These are phyloP conservation scores for Vanderwaltozyma verrucispora DNA, from an alignment of 805 yeast species.

Conservation along the genomic window DNA sequence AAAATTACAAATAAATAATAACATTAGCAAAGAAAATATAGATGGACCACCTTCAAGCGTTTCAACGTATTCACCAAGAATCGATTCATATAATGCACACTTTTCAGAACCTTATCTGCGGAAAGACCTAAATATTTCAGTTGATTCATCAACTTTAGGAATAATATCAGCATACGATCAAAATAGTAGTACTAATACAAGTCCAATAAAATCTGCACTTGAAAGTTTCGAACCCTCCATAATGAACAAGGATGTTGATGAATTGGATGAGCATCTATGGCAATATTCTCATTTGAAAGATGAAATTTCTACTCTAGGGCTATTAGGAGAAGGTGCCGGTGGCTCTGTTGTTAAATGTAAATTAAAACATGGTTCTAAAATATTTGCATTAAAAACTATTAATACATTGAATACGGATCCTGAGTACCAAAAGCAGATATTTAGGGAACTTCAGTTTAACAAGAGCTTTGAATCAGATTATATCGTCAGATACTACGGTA, in stretches of 20 bases:
- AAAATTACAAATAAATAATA: slow-evolving; percentile 5
- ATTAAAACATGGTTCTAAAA: slow-evolving; percentile 43
- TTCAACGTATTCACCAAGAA: slow-evolving; percentile 1
- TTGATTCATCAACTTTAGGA: slow-evolving; percentile 19
- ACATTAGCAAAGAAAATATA: background rate
- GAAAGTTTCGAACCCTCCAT: background rate
- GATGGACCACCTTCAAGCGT: background rate
- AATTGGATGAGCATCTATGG: slow-evolving; percentile 71
- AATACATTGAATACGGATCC: slow-evolving; percentile 48
- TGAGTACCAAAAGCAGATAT: slow-evolving; percentile 78
- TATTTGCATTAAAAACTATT: slow-evolving; percentile 70
- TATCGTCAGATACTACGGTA: slow-evolving; percentile 89
- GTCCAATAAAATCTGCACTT: slow-evolving; percentile 1
- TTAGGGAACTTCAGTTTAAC: slow-evolving; percentile 85
- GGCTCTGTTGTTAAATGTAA: slow-evolving; percentile 81
- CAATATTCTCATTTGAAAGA: slow-evolving; percentile 38
- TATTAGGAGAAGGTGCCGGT: slow-evolving; percentile 90
- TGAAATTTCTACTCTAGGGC: slow-evolving; percentile 56
- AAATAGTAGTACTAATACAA: slow-evolving; percentile 6
- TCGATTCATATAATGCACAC: background rate
- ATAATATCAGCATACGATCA: slow-evolving; percentile 17
- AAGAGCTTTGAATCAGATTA: slow-evolving; percentile 70
- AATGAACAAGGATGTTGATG: slow-evolving; percentile 34
- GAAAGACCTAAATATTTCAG: slow-evolving; percentile 10
- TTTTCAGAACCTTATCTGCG: slow-evolving; percentile 5